phyloP scores from a whole-genome alignment of 495 filamentous ascomycete genomes.

The Aspergillus carlsbadensis region DNA sequence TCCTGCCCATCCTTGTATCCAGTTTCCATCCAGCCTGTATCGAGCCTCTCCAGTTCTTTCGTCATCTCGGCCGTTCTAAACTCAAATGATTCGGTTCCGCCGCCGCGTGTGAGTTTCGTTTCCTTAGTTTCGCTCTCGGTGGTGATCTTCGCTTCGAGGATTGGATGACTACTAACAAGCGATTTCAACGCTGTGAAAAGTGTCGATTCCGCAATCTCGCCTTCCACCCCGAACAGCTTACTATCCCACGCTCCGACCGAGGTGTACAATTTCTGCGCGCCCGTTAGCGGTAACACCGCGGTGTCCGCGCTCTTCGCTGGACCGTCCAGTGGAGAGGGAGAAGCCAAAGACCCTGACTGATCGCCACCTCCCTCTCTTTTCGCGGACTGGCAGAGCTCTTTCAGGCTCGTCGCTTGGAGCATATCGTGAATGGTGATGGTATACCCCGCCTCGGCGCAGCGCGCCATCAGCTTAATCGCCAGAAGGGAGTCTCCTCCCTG shows the following conservation, averaged over 20 bases:
- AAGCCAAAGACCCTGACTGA: not conserved
- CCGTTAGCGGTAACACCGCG: not conserved
- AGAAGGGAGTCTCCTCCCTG: conserved; percentile 13
- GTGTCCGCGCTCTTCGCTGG: not conserved
- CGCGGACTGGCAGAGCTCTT: conserved; percentile 3
- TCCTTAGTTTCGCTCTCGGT: not conserved
- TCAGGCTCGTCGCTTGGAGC: conserved; percentile 10
- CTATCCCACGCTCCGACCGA: conserved; percentile 1
- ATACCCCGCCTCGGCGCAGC: conserved; percentile 15
- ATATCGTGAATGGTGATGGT: conserved; percentile 13
- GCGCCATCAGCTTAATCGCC: conserved; percentile 14
- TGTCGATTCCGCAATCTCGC: conserved; percentile 4
- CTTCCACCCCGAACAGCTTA: conserved; percentile 3
- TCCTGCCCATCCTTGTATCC: not conserved
- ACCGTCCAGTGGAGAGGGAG: not conserved
- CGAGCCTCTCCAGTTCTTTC: not conserved
- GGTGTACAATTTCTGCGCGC: not conserved
- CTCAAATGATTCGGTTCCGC: not conserved
- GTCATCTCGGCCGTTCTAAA: not conserved
- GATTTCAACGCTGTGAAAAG: conserved; percentile 2
- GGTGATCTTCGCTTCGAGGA: conserved; percentile 1
- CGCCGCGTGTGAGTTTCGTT: not conserved
- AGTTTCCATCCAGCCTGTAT: not conserved
- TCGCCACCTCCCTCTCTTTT: not conserved
- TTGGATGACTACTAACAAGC: not conserved